Base-by-base conservation (phyloP, 768 basidiomycete genomes). In the Vararia minispora region DNA sequence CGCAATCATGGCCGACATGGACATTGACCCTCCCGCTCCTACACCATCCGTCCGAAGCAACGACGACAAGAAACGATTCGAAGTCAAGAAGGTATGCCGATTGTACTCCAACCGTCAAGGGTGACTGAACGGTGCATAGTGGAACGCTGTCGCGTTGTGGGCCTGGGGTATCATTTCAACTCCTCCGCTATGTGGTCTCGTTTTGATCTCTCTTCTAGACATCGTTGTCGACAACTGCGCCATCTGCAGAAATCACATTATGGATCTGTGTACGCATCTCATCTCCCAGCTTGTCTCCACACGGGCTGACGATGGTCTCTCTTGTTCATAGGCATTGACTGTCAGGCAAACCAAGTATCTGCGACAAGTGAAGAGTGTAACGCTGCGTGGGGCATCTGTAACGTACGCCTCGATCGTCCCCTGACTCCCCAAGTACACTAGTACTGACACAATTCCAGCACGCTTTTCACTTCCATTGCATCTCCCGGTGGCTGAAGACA, bases 391-490 rank as follows among this genome's bases (percentile, higher is more conserved):
- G 95, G 95, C 34, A 91, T 94, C 34, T 99, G 95, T 60, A 99
- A 99, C 58, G 94, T 94, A 54, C 27, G 75, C 59, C 26, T 23
- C 33, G 26, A 21, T 40, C 29, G 11, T 23, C 17, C 22, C 13
- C 35, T 38, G 18, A 22, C 17, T 16, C 22, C 10, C 12, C 5
- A 5, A 30, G 6, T 24, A 40, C 24, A 49, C 20, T 38, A 12
- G 24, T 32, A 33, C 37, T 33, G 22, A 39, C 10, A n/a, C 18
- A 25, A 24, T 6, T 18, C 22, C 47, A 92, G 91, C 94, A 99
- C 57, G 94, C 94, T 4, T 99, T 99, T 72, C 94, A 99, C 65
- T 99, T 98, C 65, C 94, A 98, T 59, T 99, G 94, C 61, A 99
- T 99, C 58, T 94, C 92, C 7, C 79, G 95, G 31, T 99, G 95